phyloP scores from a whole-genome alignment of 1,139 yeast genomes.

The Yamadazyma taylorii region DNA sequence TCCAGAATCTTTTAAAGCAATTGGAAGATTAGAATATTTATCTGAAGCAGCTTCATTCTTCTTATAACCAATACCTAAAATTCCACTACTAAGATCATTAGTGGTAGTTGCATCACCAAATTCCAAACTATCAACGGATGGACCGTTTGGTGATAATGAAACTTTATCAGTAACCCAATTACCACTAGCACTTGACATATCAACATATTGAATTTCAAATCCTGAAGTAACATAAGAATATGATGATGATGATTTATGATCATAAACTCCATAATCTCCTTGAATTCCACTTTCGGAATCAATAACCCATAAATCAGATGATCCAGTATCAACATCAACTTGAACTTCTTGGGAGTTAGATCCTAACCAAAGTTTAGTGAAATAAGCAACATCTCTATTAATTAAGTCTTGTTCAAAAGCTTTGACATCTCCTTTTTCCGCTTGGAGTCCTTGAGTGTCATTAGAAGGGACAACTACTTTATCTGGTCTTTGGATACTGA shows the following conservation, averaged over 20 bases:
- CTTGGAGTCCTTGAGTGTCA: not conserved
- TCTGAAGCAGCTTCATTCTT: slow-evolving; percentile 9
- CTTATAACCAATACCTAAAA: slow-evolving; percentile 51
- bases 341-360: slow-evolving; percentile 28
- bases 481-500: slow-evolving; percentile 7
- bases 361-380: slow-evolving; percentile 42
- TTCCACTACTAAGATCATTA: slow-evolving; percentile 26
- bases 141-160: slow-evolving; percentile 10
- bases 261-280: slow-evolving; percentile 13
- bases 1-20: slow-evolving; percentile 26
- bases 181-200: slow-evolving; percentile 60
- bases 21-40: slow-evolving; percentile 28
- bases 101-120: slow-evolving; percentile 4
- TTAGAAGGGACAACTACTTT: not conserved
- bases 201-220: slow-evolving; percentile 56
- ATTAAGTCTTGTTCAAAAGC: slow-evolving; percentile 31
- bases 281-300: slow-evolving; percentile 11
- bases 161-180: slow-evolving; percentile 53
- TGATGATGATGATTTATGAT: slow-evolving; percentile 18
- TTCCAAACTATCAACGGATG: slow-evolving; percentile 6
- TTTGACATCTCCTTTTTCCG: slow-evolving; percentile 5
- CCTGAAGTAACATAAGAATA: slow-evolving; percentile 34
- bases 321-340: slow-evolving; percentile 47
- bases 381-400: slow-evolving; percentile 48
- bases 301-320: slow-evolving; percentile 48